Base-by-base conservation (phyloP, 2,329 filamentous ascomycete species). In the Pseudogymnoascus sp. region DNA sequence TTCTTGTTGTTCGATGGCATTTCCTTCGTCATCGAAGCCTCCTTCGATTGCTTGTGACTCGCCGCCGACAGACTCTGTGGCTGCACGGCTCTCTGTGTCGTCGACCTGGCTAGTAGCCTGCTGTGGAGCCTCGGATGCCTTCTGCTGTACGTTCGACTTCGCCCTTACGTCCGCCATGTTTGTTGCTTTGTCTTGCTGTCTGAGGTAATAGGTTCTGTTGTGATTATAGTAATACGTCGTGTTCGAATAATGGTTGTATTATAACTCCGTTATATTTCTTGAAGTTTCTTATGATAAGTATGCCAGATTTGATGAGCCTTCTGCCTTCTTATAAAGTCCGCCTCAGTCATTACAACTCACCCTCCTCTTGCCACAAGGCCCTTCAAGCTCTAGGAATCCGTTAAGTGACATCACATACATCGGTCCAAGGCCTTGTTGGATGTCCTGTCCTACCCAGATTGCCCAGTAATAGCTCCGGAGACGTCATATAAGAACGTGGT, bases 1-100 rank as follows among this genome's bases (percentile, higher is more conserved):
- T 6, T 73, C 67, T 4, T 61, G 35, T 22, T 64, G 35, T 22
- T 64, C 78, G 47, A 80, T 76, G 14, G 78, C 70, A 62, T 77
- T 78, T 8, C 78, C 78, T 57, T 83, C 73, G 63, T 79, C 76
- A 66, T 82, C 81, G 64, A 70, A 65, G 41, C 54, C 66, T 18
- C 68, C 67, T 30, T 37, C 57, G 2, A 63, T 28, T 25, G 58
- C 50, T 20, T 63, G 59, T 8, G 54, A 38, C 16, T 35, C 60
- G 28, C 36, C 68, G 63, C 63, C 67, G 62, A 59, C 69, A 63
- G 18, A 65, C 62, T 33, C 64, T 65, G 12, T 65, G 62, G 61
- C 35, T 59, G 62, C 59, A 63, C 63, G 20, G 14, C 50, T 58
- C 64, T 61, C 47, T 67, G 61, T 66, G 65, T 68, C 61, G 65